Conservation (phyloP, 352 stramenopile species). For the Globisporangium mamillatum region DNA sequence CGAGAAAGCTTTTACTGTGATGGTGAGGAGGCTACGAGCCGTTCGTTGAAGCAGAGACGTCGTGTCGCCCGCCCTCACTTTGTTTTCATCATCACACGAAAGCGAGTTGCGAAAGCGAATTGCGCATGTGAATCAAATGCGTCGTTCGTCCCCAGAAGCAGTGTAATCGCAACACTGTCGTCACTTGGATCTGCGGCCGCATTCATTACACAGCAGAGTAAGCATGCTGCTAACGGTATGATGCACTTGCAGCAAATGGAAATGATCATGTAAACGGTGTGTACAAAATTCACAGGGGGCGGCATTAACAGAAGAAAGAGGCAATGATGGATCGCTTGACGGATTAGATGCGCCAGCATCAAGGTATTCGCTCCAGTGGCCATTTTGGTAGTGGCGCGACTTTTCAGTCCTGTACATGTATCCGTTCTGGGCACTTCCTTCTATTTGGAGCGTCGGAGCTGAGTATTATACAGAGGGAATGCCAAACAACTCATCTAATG, state of each 20-base stretch:
- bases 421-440: background rate
- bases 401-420: background rate
- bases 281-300: background rate
- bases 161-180: no score
- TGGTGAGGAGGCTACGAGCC: background rate
- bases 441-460: no score
- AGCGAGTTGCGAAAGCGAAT: background rate
- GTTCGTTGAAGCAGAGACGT: background rate
- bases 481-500: no score
- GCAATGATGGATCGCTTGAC: background rate
- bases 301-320: background rate
- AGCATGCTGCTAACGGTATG: background rate
- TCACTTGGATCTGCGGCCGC: background rate
- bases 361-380: background rate
- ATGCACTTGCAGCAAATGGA: background rate
- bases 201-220: background rate
- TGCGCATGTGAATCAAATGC: background rate
- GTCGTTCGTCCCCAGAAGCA: no score
- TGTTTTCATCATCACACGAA: background rate
- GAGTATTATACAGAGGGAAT: no score
- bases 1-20: no score
- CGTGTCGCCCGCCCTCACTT: background rate
- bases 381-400: background rate
- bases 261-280: background rate
- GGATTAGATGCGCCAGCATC: background rate